A percentile compares a stretch with the other conserved stretches of the same genome.
phyloP scores from a whole-genome alignment of 345 rosid species.

The Arabis hirsuta region DNA sequence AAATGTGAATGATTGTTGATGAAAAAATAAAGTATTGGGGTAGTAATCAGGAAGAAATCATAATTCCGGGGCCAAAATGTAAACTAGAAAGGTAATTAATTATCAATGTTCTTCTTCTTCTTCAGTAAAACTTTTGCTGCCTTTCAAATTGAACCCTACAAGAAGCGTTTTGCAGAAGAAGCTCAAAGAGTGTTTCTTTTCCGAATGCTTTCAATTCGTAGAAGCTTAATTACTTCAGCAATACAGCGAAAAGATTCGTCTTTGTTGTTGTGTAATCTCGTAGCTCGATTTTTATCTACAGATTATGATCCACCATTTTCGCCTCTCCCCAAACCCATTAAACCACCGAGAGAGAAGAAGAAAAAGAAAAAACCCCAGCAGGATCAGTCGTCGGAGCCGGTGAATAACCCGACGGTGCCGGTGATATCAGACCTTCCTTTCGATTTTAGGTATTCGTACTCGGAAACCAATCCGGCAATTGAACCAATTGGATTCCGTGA shows the following conservation, averaged over 20 bases:
- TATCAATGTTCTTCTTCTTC: not conserved
- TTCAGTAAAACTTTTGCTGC: not conserved
- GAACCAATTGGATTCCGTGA: constrained; percentile 85
- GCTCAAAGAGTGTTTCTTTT: constrained; percentile 9
- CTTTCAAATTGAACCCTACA: constrained; percentile 7
- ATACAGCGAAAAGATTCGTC: constrained; percentile 29
- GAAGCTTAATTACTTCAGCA: constrained; percentile 25
- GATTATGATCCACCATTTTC: constrained; percentile 48
- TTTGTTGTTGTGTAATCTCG: constrained; percentile 19
- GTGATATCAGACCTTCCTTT: constrained; percentile 69
- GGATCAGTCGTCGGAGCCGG: constrained; percentile 26
- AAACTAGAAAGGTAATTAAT: not conserved
- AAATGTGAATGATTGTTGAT: not conserved
- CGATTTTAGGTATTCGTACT: constrained; percentile 80
- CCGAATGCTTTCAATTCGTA: constrained; percentile 41
- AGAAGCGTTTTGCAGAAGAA: not conserved
- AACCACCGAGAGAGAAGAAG: constrained; percentile 28
- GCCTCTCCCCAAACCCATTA: constrained; percentile 36
- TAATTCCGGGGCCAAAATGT: constrained; percentile 9
- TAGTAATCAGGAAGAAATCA: not conserved
- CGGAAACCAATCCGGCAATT: constrained; percentile 61
- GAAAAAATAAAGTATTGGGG: not conserved
- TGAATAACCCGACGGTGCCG: constrained; percentile 28
- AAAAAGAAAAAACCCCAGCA: constrained; percentile 29
- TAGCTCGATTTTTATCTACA: constrained; percentile 40